Conservation (phyloP, 768 basidiomycete genomes). For the Mycena polygramma region DNA sequence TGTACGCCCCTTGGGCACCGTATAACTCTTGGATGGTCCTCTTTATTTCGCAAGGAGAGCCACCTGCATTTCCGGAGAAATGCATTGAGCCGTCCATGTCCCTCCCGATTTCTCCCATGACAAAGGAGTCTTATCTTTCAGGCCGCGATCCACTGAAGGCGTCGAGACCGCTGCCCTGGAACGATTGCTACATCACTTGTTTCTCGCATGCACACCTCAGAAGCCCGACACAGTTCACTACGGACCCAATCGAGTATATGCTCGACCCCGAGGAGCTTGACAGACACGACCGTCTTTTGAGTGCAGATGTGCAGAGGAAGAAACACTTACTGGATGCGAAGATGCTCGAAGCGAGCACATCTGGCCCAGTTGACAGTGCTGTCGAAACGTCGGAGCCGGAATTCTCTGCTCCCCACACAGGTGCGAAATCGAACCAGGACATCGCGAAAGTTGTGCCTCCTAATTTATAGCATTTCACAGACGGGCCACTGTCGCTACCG, state of each 20-base stretch:
- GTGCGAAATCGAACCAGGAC: no score
- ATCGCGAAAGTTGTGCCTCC: no score
- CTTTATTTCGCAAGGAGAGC: slow-evolving; percentile 25
- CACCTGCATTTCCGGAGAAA: neutral
- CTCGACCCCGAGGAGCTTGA: neutral
- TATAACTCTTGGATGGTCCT: slow-evolving; percentile 14
- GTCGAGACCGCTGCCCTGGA: slow-evolving; percentile 31
- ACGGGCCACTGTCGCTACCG: no score
- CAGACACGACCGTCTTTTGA: neutral
- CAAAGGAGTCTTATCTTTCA: slow-evolving; percentile 20
- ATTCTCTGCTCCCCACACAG: no score
- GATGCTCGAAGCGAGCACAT: no score
- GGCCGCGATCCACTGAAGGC: slow-evolving; percentile 14
- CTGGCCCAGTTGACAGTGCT: no score
- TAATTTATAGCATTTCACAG: no score
- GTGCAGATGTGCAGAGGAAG: no score
- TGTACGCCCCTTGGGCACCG: slow-evolving; percentile 3
- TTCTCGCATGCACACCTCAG: slow-evolving; percentile 8
- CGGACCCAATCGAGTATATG: neutral
- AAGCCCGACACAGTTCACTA: slow-evolving; percentile 8
- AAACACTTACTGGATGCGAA: no score
- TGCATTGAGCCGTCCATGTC: slow-evolving; percentile 29
- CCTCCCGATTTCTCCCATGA: slow-evolving; percentile 25
- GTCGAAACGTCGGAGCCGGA: no score
- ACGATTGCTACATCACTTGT: slow-evolving; percentile 20